phyloP scores from a whole-genome alignment of 2,329 filamentous ascomycete species.

The Microdochium bolleyi region DNA sequence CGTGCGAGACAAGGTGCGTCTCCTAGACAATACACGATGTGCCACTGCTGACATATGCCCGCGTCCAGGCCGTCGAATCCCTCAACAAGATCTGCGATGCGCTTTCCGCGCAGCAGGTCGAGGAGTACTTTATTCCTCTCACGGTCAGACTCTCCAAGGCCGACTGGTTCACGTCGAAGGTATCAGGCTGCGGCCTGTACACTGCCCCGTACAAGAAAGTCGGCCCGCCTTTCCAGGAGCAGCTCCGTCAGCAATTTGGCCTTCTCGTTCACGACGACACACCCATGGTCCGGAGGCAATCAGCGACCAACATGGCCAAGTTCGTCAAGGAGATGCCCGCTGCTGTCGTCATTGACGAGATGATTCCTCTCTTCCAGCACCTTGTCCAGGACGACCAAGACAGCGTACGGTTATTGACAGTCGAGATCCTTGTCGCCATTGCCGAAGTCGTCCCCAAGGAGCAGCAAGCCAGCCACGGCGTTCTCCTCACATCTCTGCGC shows the following conservation, averaged over 20 bases:
- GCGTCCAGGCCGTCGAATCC: conserved; percentile 81
- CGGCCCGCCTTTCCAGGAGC: conserved; percentile 78
- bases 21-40: conserved; percentile 1
- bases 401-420: conserved; percentile 89
- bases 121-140: conserved; percentile 95
- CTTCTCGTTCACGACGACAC: conserved; percentile 96
- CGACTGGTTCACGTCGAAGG: conserved; percentile 99
- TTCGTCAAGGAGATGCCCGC: conserved; percentile 97
- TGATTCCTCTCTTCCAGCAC: conserved; percentile 98
- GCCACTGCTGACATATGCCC: background rate
- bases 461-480: conserved; percentile 92
- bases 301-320: conserved; percentile 91
- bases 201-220: conserved; percentile 90
- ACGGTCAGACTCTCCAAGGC: conserved; percentile 95
- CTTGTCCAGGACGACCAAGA: conserved; percentile 95
- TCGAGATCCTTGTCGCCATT: conserved; percentile 93
- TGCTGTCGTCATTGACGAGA: conserved; percentile 88
- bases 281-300: conserved; percentile 95
- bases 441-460: conserved; percentile 97
- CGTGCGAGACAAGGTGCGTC: conserved; percentile 86
- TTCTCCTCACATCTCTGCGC: conserved; percentile 81
- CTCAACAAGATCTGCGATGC: conserved; percentile 98
- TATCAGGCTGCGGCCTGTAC: conserved; percentile 94
- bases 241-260: conserved; percentile 84
- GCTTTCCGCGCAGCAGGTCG: conserved; percentile 84